Evolutionary conservation across 139 green algal genomes (phyloP).

Genomic region (Nannochloris sp.): DNA sequence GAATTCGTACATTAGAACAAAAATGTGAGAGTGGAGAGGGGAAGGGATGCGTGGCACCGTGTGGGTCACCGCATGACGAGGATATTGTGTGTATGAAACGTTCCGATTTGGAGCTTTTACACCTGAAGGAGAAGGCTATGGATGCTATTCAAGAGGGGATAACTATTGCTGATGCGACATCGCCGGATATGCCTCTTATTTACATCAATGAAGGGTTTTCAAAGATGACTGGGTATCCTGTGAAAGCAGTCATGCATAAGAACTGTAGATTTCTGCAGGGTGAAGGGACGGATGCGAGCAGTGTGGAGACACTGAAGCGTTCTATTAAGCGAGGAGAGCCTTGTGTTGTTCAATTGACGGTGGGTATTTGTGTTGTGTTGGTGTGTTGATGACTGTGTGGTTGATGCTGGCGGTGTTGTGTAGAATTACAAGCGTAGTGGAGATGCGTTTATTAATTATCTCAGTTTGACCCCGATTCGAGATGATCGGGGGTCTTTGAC

Average conservation of each 20-base stretch:
- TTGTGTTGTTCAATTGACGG: slow-evolving; percentile 38
- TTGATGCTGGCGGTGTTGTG: slow-evolving; percentile 1
- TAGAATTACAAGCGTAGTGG: slow-evolving; percentile 61
- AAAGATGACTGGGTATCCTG: slow-evolving; percentile 70
- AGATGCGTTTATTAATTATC: slow-evolving; percentile 67
- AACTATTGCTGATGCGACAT: slow-evolving; percentile 60
- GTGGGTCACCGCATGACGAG: not conserved
- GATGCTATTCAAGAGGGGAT: slow-evolving; percentile 64
- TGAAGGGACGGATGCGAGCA: slow-evolving; percentile 24
- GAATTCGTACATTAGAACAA: too few species aligned
- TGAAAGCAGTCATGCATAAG: slow-evolving; percentile 31
- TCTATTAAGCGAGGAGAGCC: slow-evolving; percentile 38
- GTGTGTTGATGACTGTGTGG: not conserved
- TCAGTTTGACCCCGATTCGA: slow-evolving; percentile 65
- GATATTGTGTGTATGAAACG: slow-evolving; percentile 38
- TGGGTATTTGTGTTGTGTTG: not conserved
- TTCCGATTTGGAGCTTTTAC: slow-evolving; percentile 52
- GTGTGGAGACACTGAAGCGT: slow-evolving; percentile 28
- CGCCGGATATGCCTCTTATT: slow-evolving; percentile 75
- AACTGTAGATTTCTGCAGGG: slow-evolving; percentile 71
- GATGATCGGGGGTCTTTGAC: slow-evolving; percentile 44
- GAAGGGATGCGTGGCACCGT: not conserved
- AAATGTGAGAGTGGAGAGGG: too few species aligned
- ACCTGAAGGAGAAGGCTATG: slow-evolving; percentile 68
- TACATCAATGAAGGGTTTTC: slow-evolving; percentile 72